Evolutionary conservation across 2,329 filamentous ascomycete species (phyloP).

Genomic region (Monosporascus sp.): DNA sequence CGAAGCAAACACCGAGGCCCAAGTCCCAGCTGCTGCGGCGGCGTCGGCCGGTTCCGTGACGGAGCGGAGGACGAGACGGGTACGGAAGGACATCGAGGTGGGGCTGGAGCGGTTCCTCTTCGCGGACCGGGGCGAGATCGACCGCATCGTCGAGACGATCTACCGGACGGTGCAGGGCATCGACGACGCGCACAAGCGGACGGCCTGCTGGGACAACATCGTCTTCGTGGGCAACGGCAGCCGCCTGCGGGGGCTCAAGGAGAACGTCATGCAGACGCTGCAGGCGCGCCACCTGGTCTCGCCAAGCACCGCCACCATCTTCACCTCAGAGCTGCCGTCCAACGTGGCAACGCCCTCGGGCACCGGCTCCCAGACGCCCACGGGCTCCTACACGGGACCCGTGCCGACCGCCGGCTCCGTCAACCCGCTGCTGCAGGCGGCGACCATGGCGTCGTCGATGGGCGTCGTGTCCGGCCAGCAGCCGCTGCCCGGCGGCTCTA

Average conservation of each 20-base stretch:
- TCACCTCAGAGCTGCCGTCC: constrained; percentile 92
- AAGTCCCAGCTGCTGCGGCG: constrained; percentile 23
- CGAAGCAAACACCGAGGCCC: constrained; percentile 11
- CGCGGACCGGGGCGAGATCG: constrained; percentile 66
- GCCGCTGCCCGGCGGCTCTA: constrained; percentile 36
- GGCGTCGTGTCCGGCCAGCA: constrained; percentile 36
- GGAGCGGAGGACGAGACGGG: constrained; percentile 47
- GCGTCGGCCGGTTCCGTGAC: constrained; percentile 21
- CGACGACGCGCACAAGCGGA: constrained; percentile 77
- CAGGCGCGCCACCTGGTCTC: constrained; percentile 82
- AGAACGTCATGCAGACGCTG: constrained; percentile 77
- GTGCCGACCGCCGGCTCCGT: constrained; percentile 50
- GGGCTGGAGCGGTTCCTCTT: constrained; percentile 71
- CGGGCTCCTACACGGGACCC: constrained; percentile 54
- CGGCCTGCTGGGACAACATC: constrained; percentile 84
- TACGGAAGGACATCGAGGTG: constrained; percentile 67
- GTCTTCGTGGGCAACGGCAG: constrained; percentile 88
- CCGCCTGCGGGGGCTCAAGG: constrained; percentile 71
- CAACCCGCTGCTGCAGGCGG: constrained; percentile 87
- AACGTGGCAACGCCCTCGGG: constrained; percentile 87
- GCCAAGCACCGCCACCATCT: constrained; percentile 89
- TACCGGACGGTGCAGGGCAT: constrained; percentile 79
- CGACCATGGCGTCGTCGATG: constrained; percentile 66
- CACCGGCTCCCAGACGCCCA: constrained; percentile 88
- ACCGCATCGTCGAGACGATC: constrained; percentile 77